phyloP scores from a whole-genome alignment of 352 stramenopile species.

The Peronosclerospora sorghi region DNA sequence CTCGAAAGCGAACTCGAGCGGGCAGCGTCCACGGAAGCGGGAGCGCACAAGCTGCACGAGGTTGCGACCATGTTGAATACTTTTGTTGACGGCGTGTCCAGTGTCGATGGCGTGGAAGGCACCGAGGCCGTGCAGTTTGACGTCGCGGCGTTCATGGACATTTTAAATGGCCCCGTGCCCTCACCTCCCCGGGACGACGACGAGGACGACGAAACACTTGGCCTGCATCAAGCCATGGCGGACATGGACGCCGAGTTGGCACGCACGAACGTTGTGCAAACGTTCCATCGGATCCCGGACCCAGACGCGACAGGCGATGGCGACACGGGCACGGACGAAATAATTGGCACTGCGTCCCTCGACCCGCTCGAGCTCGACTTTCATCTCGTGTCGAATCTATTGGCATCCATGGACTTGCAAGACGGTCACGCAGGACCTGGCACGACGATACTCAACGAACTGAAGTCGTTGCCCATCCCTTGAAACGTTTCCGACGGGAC shows the following conservation, averaged over 20 bases:
- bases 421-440: conserved; percentile 58
- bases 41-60: conserved; percentile 49
- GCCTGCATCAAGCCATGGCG: too few species aligned
- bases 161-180: conserved; percentile 43
- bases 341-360: conserved; percentile 17
- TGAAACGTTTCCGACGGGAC: too few species aligned
- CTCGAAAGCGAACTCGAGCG: conserved; percentile 53
- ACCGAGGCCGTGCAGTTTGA: conserved; percentile 49
- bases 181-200: too few species aligned
- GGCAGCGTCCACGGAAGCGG: conserved; percentile 18
- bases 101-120: conserved; percentile 56
- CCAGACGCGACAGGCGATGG: conserved; percentile 1
- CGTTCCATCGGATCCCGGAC: too few species aligned
- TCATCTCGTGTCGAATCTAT: conserved; percentile 71
- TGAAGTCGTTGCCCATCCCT: too few species aligned
- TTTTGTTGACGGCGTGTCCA: conserved; percentile 53
- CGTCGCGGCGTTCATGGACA: conserved; percentile 53
- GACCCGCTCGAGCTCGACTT: conserved; percentile 69
- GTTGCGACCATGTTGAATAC: conserved; percentile 69
- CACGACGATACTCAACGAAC: conserved; percentile 62
- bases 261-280: too few species aligned
- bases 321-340: conserved; percentile 8
- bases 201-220: too few species aligned
- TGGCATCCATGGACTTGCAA: conserved; percentile 75
- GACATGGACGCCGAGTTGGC: too few species aligned